Evolutionary conservation across 345 rosid genomes (phyloP).

Genomic region (Salix brachista): DNA sequence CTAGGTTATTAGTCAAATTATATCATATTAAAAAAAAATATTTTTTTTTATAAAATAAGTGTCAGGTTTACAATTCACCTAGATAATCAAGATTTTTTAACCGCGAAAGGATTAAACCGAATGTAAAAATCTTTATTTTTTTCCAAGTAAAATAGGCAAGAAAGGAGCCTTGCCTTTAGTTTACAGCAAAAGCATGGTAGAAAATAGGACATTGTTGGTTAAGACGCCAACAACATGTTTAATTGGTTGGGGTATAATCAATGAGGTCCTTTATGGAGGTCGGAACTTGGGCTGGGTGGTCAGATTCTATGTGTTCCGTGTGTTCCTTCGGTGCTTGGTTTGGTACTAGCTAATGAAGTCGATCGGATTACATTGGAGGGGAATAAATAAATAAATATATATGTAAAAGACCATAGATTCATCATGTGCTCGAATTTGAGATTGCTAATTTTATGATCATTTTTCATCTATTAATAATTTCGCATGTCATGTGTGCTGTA

Average conservation of each 20-base stretch:
- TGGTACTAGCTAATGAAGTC: background rate
- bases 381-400: no score
- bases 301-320: background rate
- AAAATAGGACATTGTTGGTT: background rate
- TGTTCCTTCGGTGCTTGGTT: background rate
- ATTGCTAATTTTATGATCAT: no score
- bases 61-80: no score
- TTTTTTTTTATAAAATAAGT: rapidly evolving
- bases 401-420: no score
- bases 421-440: no score
- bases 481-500: no score
- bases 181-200: background rate
- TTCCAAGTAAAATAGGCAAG: background rate
- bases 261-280: background rate
- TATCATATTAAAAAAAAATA: no score
- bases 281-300: background rate
- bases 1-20: no score
- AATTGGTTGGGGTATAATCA: background rate
- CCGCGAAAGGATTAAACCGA: background rate
- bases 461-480: no score
- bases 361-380: background rate
- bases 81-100: no score
- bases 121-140: no score
- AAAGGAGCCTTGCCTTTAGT: background rate
- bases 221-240: background rate